A percentile compares a stretch with the other conserved stretches of the same genome.
These are phyloP conservation scores for Apiotrichum brassicae DNA, from an alignment of 1,284 basidiomycete genomes.

Conservation along the genomic window DNA sequence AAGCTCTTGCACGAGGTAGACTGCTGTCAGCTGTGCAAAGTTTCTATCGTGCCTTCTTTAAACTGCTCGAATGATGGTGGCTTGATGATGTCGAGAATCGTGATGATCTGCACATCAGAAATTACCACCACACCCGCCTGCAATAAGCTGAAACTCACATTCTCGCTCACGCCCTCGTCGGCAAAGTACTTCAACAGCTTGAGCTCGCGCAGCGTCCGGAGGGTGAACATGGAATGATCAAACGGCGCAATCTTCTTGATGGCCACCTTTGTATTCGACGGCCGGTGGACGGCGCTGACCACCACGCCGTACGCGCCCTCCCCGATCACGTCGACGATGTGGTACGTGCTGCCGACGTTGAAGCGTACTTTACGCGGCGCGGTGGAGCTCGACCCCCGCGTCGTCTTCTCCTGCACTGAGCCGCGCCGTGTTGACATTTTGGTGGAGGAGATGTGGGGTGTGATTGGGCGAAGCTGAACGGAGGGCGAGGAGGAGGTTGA, in stretches of 20 bases:
- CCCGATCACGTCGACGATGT: conserved; percentile 86
- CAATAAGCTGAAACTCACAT: conserved; percentile 55
- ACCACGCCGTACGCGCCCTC: conserved; percentile 76
- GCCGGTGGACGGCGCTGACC: conserved; percentile 70
- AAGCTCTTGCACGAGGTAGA: conserved; percentile 64
- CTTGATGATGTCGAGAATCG: conserved; percentile 89
- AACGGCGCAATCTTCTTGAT: conserved; percentile 91
- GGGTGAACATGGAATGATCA: conserved; percentile 85
- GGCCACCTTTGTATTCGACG: conserved; percentile 72
- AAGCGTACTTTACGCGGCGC: conserved; percentile 83
- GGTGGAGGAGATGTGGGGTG: no score
- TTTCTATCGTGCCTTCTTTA: conserved; percentile 60
- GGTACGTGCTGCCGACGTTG: conserved; percentile 70
- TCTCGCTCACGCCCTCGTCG: conserved; percentile 85
- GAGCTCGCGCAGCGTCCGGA: conserved; percentile 76
- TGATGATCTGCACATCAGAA: conserved; percentile 65
- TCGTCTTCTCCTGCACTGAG: conserved; percentile 29
- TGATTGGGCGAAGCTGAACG: no score
- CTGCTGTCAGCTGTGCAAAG: conserved; percentile 15
- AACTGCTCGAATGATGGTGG: conserved; percentile 81
- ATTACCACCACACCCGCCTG: no score
- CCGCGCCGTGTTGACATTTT: conserved; percentile 4
- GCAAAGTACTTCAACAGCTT: conserved; percentile 87
- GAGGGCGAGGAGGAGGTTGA: no score
- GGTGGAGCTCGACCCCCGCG: conserved; percentile 43